Evolutionary conservation across 2,329 filamentous ascomycete species (phyloP), one percentile per base, ranked within the genome.

Genomic region (Colletotrichum falcatum): DNA sequence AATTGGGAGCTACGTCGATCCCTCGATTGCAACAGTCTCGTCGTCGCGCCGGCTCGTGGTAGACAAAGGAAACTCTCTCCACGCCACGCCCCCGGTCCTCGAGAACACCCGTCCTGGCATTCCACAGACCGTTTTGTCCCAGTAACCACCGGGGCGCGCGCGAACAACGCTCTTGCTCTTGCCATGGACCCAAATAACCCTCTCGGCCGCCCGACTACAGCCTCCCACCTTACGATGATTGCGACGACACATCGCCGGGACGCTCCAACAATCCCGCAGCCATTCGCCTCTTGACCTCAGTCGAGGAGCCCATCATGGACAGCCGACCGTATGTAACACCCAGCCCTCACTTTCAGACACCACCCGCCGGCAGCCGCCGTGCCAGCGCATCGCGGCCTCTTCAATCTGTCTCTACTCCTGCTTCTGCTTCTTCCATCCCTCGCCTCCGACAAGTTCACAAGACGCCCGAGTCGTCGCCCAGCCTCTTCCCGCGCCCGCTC

Each of bases 241-340:
- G 89, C 33, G 79, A 84, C 74, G 81, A 83, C 73, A 85, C 83
- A 35, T 83, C 83, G 23, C 81, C 81, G 48, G 82, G 83, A 70
- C 81, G 83, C 66, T 75, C 78, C 46, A 76, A 76, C 68, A 86
- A 86, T 76, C 79, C 84, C 54, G 84, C 88, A 42, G 87, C 85
- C 72, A 85, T 91, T 65, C 85, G 89, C 75, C 81, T 91, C 75
- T 81, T 91, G 80, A 91, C 89, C 62, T 90, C 88, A 8, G 84
- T 89, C 78, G 89, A 91, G 76, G 88, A 90, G 56, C 80, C 85
- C 39, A 72, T 81, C 35, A 72, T 81, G 75, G 82, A 81, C 80
- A 83, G 73, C 66, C 81, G 83, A 77, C 83, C 86, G 88, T 90
- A 90, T 83, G 89, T 90, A 81, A 74, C 74, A 62, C 35, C 33